phyloP scores from a whole-genome alignment of 176 grass and related monocot species.

The Puya raimondii region DNA sequence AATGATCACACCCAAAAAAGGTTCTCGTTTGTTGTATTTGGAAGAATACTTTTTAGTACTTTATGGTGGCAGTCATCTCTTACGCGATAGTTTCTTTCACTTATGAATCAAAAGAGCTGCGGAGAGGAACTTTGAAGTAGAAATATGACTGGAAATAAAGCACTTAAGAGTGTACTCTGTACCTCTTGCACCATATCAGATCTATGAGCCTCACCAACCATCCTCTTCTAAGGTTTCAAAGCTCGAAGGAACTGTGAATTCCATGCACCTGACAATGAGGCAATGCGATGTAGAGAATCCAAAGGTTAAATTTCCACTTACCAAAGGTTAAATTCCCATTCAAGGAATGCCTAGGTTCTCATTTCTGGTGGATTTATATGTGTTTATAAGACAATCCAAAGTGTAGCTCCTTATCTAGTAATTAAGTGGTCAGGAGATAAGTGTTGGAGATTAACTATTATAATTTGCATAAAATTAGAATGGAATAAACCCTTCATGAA shows the following conservation, averaged over 20 bases:
- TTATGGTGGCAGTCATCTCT: conserved; percentile 37
- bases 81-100: conserved; percentile 40
- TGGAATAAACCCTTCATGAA: not conserved
- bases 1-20: conserved; percentile 33
- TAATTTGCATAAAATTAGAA: not conserved
- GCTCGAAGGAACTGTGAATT: not conserved
- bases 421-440: not conserved
- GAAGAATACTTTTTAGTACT: conserved; percentile 60
- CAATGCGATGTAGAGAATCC: not conserved
- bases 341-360: not conserved
- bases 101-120: not conserved
- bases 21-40: conserved; percentile 41
- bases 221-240: not conserved
- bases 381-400: not conserved
- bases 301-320: not conserved
- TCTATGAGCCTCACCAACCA: not conserved
- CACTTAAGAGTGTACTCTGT: not conserved
- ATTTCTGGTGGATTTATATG: not conserved
- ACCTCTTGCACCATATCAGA: not conserved
- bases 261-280: not conserved
- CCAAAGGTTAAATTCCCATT: too few relatives aligned
- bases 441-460: not conserved
- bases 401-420: not conserved
- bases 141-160: not conserved
- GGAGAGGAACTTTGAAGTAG: not conserved